Evolutionary conservation across 2,329 filamentous ascomycete genomes (phyloP), one percentile per base, ranked within the genome.

Genomic region (Aurifilum marmelostoma): DNA sequence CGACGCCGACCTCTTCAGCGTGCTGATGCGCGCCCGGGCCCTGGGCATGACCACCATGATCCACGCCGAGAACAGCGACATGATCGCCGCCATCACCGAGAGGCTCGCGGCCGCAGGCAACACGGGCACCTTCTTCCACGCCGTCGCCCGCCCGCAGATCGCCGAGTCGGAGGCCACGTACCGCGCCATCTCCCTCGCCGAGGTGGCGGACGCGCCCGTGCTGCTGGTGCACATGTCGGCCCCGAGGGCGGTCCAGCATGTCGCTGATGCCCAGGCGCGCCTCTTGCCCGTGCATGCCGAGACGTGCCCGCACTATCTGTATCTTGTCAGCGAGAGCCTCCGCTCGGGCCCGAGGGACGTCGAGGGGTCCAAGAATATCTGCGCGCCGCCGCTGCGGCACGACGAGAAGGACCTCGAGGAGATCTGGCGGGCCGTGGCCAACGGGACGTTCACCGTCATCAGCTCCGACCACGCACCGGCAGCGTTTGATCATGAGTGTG

Each of bases 271-370:
- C 0, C 85, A 88, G 73, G 82, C 81, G 11, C 74, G 80, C 3
- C 80, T 83, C 0, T 77, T 87, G 12, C 85, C 86, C 0, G 80
- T 88, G 29, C 84, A 85, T 71, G 86, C 83, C 1, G 85, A 88
- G 75, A 88, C 86, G 1, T 88, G 86, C 73, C 86, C 86, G 3
- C 86, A 88, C 67, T 88, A 88, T 71, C 79, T 88, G 21, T 85
- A 85, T 71, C 78, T 88, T n/a, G 83, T 84, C 1, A 80, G 82
- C n/a, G 78, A 80, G 9, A 71, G 73, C n/a, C 73, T 76, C n/a
- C 72, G 74, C 11, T 73, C 74, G 39, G 73, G 73, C 24, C 68
- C 69, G 7, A 75, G 79, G 67, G 70, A 74, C 27, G 84, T 85
- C 71, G 81, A 83, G 71, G 85, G 85, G 18, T 84, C 85, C 6